Evolutionary conservation across 805 yeast genomes (phyloP), one percentile per base, ranked within the genome.

Genomic region (Clavispora phyllophila): DNA sequence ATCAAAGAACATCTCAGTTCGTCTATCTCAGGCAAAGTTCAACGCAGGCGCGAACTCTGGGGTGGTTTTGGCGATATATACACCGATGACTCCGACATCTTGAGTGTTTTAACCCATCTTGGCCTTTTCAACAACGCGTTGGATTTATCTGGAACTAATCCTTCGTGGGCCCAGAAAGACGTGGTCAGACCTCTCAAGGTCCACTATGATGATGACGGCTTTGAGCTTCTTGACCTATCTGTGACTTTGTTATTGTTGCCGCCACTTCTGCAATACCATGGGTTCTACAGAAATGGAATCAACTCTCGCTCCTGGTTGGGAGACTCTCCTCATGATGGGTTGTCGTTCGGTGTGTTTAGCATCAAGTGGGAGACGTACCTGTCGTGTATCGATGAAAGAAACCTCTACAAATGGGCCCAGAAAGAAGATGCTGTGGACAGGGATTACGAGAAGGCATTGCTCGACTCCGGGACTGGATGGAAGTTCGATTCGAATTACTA

Each of bases 81-180:
- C 62, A 87, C 97, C 0, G 98, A 93, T 62, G 99, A 91, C 61
- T 84, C 96, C 1, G 96, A 91, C 60, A 66, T 90, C 2, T 72
- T 91, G 28, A 72, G 86, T 5, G 84, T 82, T 0, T 65, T 91
- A 40, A 75, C 79, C 48, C 98, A 93, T 54, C 67, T 81, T 47
- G 96, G 96, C 0, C 63, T 82, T 36, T 70, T 82, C 43, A 61
- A 73, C 41, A 58, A 71, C 10, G 58, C 39, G 4, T 40, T 63
- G 2, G 62, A 65, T 42, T 50, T 67, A 45, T 45, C 50, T n/a
- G 55, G 53, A 26, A 61, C 71, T 66, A 66, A 66, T 47, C 33
- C 51, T 8, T 40, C 44, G 4, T 66, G 70, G 71, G 53, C 40
- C 3, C 32, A 40, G 5, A 33, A 42, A 7, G 69, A 63, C 40